These are phyloP conservation scores for Tricholoma sp. DNA, from an alignment of 768 basidiomycete genomes.

Conservation along the genomic window DNA sequence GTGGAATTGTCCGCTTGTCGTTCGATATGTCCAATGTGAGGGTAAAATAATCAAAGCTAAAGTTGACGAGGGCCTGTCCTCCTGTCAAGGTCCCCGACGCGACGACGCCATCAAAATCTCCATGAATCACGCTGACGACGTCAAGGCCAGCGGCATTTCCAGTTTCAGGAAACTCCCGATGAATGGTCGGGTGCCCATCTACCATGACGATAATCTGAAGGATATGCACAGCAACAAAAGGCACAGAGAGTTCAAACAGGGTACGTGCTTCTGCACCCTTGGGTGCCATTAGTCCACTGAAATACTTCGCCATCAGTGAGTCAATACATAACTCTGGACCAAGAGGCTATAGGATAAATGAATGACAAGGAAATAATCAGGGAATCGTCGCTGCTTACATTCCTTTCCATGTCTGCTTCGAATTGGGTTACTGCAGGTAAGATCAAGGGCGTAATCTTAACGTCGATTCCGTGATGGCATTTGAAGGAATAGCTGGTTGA, in stretches of 20 bases:
- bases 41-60: conserved; percentile 18
- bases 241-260: conserved; percentile 38
- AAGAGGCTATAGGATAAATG: conserved; percentile 19
- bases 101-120: conserved; percentile 16
- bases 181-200: conserved; percentile 26
- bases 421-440: conserved; percentile 38
- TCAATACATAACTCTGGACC: conserved; percentile 36
- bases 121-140: conserved; percentile 23
- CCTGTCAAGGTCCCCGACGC: conserved; percentile 18
- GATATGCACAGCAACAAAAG: conserved; percentile 34
- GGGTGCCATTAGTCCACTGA: conserved; percentile 26
- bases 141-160: conserved; percentile 25
- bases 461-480: conserved; percentile 29
- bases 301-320: conserved; percentile 36
- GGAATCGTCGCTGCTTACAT: conserved; percentile 30
- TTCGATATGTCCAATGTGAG: conserved; percentile 24
- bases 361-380: neutral
- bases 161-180: conserved; percentile 14
- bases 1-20: conserved; percentile 25
- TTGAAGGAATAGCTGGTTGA: conserved; percentile 38
- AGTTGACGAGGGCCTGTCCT: conserved; percentile 14
- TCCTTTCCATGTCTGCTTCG: conserved; percentile 40
- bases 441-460: conserved; percentile 54
- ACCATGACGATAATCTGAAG: conserved; percentile 42
- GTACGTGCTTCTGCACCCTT: conserved; percentile 15